Evolutionary conservation across 306 rosid genomes (phyloP).

Genomic region (Dalbergia cochinchinensis): DNA sequence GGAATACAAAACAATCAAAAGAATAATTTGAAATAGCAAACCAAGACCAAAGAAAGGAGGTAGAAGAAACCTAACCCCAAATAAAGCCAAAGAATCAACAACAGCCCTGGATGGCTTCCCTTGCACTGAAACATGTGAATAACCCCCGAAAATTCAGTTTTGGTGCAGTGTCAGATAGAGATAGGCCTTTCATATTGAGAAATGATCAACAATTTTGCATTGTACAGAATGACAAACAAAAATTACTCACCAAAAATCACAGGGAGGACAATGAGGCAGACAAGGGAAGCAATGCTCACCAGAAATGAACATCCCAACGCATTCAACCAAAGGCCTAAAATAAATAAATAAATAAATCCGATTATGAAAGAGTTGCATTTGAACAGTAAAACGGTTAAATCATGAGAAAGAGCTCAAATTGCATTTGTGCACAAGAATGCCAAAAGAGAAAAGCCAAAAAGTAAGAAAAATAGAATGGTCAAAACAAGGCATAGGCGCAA

Average conservation of each 20-base stretch:
- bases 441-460: not conserved
- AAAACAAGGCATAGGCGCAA: not conserved
- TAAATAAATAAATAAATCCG: not conserved
- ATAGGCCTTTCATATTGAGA: conserved; percentile 26
- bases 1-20: not conserved
- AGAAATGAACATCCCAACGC: conserved; percentile 95
- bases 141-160: conserved; percentile 47
- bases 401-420: conserved; percentile 3
- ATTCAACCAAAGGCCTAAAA: conserved; percentile 81
- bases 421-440: conserved; percentile 32
- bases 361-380: not conserved
- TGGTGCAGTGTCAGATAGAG: conserved; percentile 2
- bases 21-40: conserved; percentile 37
- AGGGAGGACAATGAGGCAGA: conserved; percentile 85
- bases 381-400: conserved; percentile 11
- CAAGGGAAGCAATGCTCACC: conserved; percentile 97
- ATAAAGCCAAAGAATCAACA: conserved; percentile 95
- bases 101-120: conserved; percentile 91
- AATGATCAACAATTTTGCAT: conserved; percentile 21
- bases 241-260: conserved; percentile 78
- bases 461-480: not conserved
- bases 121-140: conserved; percentile 72
- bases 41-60: conserved; percentile 39
- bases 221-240: conserved; percentile 17
- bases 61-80: conserved; percentile 86